Evolutionary conservation across 768 basidiomycete species (phyloP), one percentile per base, ranked within the genome.

Genomic region (Daedalea quercina): DNA sequence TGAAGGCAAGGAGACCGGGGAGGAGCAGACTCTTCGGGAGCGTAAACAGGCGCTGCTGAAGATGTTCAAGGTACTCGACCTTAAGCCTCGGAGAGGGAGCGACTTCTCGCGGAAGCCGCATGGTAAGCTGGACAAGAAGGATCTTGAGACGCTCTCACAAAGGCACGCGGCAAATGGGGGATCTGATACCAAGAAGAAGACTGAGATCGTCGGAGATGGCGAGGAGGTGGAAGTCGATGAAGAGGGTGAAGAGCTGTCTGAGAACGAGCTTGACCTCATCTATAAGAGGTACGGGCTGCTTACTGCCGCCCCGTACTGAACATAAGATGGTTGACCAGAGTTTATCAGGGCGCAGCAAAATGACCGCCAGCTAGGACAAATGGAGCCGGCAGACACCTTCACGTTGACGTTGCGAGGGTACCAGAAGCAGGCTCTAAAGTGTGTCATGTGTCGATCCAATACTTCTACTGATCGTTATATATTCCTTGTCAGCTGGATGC

Each of bases 391-490:
- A 0, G 73, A 80, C 1, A 80, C 87, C 0, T 97, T 97, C 65
- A 76, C 78, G 0, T 70, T 94, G 33, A 82, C 75, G 2, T 69
- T 95, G 24, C 80, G 91, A 44, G 83, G 82, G 34, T 97, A 98
- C 69, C 95, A 97, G 64, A 95, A 93, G 63, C 95, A 98, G 68
- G 95, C 94, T 0, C 71, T 97, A 44, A 73, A 73, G 85, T 90
- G 50, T 22, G 22, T 11, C 13, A 3, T 12, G 15, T 3, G 1
- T 53, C 13, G 11, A 1, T 33, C 6, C 11, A n/a, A 43, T 8
- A 40, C 12, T 31, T 31, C 6, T 31, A 11, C 15, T 15, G 37
- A 48, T 40, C n/a, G 47, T 42, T 31, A 41, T 25, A 1, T 34
- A 31, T 25, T 45, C 47, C 15, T 7, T 41, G 1, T 40, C 25